Evolutionary conservation across 306 rosid genomes (phyloP).

Genomic region (Rosa lucieae): DNA sequence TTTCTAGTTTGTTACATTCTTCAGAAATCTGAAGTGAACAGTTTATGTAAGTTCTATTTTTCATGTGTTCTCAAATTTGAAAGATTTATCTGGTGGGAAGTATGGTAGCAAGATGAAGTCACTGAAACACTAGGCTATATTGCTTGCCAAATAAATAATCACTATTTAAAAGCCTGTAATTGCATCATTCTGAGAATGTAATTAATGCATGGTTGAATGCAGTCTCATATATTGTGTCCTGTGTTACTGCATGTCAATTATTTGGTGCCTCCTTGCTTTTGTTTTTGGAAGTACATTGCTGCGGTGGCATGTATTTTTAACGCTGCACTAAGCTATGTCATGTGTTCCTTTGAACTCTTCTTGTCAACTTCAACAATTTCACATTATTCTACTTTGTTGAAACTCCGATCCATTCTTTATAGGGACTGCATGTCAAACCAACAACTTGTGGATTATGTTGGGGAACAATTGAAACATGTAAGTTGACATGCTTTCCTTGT

Average conservation of each 20-base stretch:
- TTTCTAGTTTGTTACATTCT: background rate
- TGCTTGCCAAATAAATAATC: background rate
- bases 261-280: background rate
- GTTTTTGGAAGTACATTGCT: background rate
- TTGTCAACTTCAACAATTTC: background rate
- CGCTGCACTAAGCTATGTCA: background rate
- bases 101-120: background rate
- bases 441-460: constrained; percentile 75
- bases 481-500: constrained; percentile 16
- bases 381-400: background rate
- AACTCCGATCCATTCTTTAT: constrained; percentile 1
- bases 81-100: background rate
- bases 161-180: background rate
- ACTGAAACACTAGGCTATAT: background rate
- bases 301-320: background rate
- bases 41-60: background rate
- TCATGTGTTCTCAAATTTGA: background rate
- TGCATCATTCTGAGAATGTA: background rate
- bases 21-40: background rate
- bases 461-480: constrained; percentile 65
- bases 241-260: background rate
- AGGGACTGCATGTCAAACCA: constrained; percentile 99
- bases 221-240: background rate
- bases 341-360: background rate
- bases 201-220: background rate